These are phyloP conservation scores for Talaromyces sp. DNA, from an alignment of 2,329 filamentous ascomycete genomes.

Conservation along the genomic window DNA sequence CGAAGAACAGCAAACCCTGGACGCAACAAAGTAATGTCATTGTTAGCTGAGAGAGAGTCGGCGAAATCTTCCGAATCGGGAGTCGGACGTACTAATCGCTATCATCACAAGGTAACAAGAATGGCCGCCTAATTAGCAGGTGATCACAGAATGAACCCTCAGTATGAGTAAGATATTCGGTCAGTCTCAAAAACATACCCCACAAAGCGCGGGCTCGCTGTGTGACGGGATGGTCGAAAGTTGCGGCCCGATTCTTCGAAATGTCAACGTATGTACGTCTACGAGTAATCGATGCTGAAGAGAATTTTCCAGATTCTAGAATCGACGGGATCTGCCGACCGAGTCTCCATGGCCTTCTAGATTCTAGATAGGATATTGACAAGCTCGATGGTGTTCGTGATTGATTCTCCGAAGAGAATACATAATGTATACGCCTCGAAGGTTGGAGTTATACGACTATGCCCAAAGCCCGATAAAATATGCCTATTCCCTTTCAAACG, in stretches of 20 bases:
- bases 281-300: not conserved
- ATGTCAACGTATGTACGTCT: not conserved
- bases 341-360: not conserved
- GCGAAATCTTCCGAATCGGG: not conserved
- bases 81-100: not conserved
- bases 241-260: not conserved
- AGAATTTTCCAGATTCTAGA: not conserved
- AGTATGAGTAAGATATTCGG: not conserved
- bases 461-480: not conserved
- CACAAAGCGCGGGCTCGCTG: not conserved
- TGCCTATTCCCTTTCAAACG: not conserved
- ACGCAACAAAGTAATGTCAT: not conserved
- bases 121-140: not conserved
- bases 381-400: not conserved
- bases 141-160: not conserved
- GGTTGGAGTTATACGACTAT: not conserved
- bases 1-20: not conserved
- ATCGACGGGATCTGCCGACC: not conserved
- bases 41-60: not conserved
- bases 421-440: not conserved
- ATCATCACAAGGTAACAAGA: constrained; percentile 2
- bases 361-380: not conserved
- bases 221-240: not conserved
- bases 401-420: not conserved
- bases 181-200: not conserved